Conservation (phyloP, 2,329 filamentous ascomycete genomes). For the Beauveria rudraprayagi region DNA sequence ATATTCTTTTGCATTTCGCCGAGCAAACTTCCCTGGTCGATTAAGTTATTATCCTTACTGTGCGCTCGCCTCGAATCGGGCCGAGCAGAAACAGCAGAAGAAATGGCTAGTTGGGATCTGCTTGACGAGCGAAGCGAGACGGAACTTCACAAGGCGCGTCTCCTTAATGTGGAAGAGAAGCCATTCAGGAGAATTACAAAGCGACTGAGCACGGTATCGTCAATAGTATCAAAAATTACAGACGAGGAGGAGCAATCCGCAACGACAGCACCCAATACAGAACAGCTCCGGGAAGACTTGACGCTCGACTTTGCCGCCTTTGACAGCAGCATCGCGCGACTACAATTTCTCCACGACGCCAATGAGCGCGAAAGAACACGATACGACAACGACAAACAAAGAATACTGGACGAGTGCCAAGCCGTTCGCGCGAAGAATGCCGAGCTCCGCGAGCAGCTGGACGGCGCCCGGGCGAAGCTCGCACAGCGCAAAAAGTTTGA, state of each 20-base stretch:
- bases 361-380: constrained; percentile 77
- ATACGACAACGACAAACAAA: constrained; percentile 71
- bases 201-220: constrained; percentile 62
- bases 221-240: constrained; percentile 40
- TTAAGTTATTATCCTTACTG: not conserved
- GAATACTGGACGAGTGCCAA: constrained; percentile 71
- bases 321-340: constrained; percentile 75
- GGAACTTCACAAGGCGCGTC: constrained; percentile 77
- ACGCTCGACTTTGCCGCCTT: constrained; percentile 84
- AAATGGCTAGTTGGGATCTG: constrained; percentile 51
- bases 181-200: constrained; percentile 85
- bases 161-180: constrained; percentile 85
- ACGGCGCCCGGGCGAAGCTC: constrained; percentile 66
- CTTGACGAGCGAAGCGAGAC: constrained; percentile 71
- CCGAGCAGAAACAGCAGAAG: not conserved
- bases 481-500: constrained; percentile 79
- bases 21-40: not conserved
- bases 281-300: constrained; percentile 73
- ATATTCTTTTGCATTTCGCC: too few relatives aligned
- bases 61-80: not conserved
- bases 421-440: constrained; percentile 68
- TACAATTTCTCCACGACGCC: constrained; percentile 77
- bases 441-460: constrained; percentile 64
- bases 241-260: constrained; percentile 20
- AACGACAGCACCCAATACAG: constrained; percentile 43